Evolutionary conservation across 176 grass and related monocot genomes (phyloP).

Genomic region (Elymus sibiricus): DNA sequence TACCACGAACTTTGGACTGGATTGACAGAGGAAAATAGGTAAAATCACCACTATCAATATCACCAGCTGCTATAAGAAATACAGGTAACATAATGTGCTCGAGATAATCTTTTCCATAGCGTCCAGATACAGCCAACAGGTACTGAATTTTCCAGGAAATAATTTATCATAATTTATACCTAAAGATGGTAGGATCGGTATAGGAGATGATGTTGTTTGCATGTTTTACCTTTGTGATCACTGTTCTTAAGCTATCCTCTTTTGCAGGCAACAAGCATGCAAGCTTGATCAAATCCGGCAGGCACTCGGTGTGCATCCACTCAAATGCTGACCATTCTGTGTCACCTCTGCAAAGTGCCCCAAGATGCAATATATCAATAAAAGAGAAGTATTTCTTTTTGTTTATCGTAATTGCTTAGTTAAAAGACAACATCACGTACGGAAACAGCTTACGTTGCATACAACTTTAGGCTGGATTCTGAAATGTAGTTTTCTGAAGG

Average conservation of each 20-base stretch:
- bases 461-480: constrained; percentile 62
- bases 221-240: constrained; percentile 71
- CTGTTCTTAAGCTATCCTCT: constrained; percentile 84
- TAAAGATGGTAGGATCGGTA: constrained; percentile 19
- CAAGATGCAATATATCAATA: constrained; percentile 19
- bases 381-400: constrained; percentile 1
- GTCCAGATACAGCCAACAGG: constrained; percentile 73
- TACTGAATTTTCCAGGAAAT: constrained; percentile 52
- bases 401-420: constrained; percentile 22
- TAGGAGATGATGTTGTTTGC: constrained; percentile 14
- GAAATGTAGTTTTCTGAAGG: constrained; percentile 58
- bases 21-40: constrained; percentile 81
- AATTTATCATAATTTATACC: constrained; percentile 32
- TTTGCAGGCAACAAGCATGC: constrained; percentile 75
- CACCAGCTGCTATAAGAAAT: constrained; percentile 92
- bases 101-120: constrained; percentile 79
- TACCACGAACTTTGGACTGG: constrained; percentile 90
- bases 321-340: constrained; percentile 86
- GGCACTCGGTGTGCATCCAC: constrained; percentile 94
- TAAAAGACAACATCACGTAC: not conserved
- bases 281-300: constrained; percentile 90
- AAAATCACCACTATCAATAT: constrained; percentile 82
- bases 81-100: constrained; percentile 90
- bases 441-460: constrained; percentile 60
- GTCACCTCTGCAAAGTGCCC: constrained; percentile 57